Evolutionary conservation across 2,329 filamentous ascomycete genomes (phyloP).

Genomic region (Aspergillus candidus): DNA sequence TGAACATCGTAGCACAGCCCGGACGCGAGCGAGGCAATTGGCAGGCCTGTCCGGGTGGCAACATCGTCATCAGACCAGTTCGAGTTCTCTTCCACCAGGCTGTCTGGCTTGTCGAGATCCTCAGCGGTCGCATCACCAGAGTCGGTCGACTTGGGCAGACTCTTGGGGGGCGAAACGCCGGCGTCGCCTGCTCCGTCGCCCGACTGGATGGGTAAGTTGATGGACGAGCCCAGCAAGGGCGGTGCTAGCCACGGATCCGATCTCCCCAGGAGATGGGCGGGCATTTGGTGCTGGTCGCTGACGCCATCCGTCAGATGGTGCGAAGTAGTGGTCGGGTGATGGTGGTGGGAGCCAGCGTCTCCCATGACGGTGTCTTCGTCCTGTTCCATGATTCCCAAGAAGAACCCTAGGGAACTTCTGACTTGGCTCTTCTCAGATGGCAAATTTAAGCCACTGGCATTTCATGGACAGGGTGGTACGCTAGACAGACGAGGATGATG

Average conservation of each 20-base stretch:
- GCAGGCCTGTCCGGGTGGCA: constrained; percentile 37
- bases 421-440: constrained; percentile 5
- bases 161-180: constrained; percentile 16
- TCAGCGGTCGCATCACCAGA: constrained; percentile 19
- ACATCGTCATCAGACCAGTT: constrained; percentile 37
- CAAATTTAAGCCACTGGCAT: constrained; percentile 4
- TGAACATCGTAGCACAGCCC: constrained; percentile 85
- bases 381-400: constrained; percentile 22
- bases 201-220: constrained; percentile 12
- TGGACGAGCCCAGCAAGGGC: constrained; percentile 15
- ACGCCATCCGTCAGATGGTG: constrained; percentile 11
- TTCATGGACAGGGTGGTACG: constrained; percentile 13
- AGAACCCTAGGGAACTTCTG: constrained; percentile 4
- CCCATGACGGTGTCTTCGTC: constrained; percentile 39
- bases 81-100: constrained; percentile 34
- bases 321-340: constrained; percentile 14
- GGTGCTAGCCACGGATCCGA: constrained; percentile 19
- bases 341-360: constrained; percentile 19
- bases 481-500: not conserved
- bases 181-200: constrained; percentile 4
- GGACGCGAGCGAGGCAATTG: constrained; percentile 54
- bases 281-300: constrained; percentile 10
- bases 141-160: constrained; percentile 20
- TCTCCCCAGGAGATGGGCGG: constrained; percentile 15
- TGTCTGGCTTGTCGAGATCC: constrained; percentile 23